Base-by-base conservation (phyloP, 345 rosid species). In the Lumnitzera littorea region DNA sequence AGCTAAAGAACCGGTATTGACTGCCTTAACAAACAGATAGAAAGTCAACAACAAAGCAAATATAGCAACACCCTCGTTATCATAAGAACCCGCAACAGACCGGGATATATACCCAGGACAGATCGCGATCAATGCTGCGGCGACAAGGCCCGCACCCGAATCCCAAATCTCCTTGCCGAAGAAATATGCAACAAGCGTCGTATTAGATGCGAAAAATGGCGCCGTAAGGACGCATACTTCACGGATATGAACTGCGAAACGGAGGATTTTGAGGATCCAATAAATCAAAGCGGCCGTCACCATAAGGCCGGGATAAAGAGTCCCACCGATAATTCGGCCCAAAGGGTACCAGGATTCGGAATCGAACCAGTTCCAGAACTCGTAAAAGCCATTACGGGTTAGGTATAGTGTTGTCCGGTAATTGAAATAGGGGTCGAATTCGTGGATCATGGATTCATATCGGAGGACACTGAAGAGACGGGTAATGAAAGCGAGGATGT, bases 341-440 rank as follows among this genome's bases (percentile, higher is more conserved):
- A 94, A 81, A n/a, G 99, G 99, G 68, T 94, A 94, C 99, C 99
- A 94, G 55, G 88, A 80, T 82, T 94, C 99, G 6, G 83, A 85
- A 46, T 94, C 99, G 65, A 94, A 94, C 99, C 99, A 94, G 78
- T 94, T 94, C 99, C 99, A 94, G 66, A 94, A 94, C 61, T 94
- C 99, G 70, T 87, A 87, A 58, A 94, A 94, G 2, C 99, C 99
- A 46, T 94, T 86, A 65, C 84, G 61, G 1, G 98, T 91, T 20
- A 91, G 65, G 79, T 62, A 91, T 6, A 88, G 88, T 0, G 98
- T 91, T 14, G 96, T 88, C 8, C 99, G 82, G 68, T 94, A 90
- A 68, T 94, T 94, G 78, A 94, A 94, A 69, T 94, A 94, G 1
- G 99, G 99, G 58, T 94, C 99, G 57, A 94, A 94, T 58, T 94